phyloP scores from a whole-genome alignment of 768 basidiomycete genomes.

The Neoboletus brunneissimus region DNA sequence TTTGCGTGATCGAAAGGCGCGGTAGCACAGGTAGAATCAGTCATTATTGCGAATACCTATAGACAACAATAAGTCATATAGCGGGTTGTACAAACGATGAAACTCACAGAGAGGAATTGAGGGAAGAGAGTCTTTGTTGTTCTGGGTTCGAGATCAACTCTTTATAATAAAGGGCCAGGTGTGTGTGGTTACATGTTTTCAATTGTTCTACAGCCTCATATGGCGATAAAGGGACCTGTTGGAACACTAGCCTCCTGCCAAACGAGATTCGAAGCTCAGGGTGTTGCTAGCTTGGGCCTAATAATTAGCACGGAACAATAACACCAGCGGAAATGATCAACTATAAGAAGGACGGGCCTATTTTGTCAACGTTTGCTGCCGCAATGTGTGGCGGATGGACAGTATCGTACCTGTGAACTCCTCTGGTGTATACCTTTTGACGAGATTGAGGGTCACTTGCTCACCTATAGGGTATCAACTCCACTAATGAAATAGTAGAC shows the following conservation, averaged over 20 bases:
- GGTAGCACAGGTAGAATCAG: neutral
- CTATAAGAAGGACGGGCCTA: neutral
- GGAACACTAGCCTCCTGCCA: too few relatives aligned
- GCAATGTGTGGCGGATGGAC: too few relatives aligned
- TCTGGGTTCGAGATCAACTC: neutral
- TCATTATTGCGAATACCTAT: neutral
- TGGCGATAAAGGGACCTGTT: neutral
- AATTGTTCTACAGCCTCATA: neutral
- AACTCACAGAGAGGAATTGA: neutral
- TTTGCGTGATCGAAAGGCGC: constrained; percentile 19
- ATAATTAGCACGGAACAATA: neutral
- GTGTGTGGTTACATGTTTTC: neutral
- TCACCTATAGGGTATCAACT: too few relatives aligned
- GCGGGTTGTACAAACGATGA: neutral
- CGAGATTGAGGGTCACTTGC: too few relatives aligned
- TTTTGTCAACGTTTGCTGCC: too few relatives aligned
- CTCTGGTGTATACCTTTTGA: too few relatives aligned
- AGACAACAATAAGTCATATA: neutral
- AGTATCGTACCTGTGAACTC: too few relatives aligned
- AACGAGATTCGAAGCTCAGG: neutral
- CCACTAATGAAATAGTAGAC: too few relatives aligned
- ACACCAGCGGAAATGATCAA: neutral
- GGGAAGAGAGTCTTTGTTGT: neutral
- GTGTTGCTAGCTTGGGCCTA: neutral
- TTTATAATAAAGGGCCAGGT: neutral